A percentile compares a stretch with the other conserved stretches of the same genome.
phyloP scores from a whole-genome alignment of 768 basidiomycete species.

The Suillus americanus region DNA sequence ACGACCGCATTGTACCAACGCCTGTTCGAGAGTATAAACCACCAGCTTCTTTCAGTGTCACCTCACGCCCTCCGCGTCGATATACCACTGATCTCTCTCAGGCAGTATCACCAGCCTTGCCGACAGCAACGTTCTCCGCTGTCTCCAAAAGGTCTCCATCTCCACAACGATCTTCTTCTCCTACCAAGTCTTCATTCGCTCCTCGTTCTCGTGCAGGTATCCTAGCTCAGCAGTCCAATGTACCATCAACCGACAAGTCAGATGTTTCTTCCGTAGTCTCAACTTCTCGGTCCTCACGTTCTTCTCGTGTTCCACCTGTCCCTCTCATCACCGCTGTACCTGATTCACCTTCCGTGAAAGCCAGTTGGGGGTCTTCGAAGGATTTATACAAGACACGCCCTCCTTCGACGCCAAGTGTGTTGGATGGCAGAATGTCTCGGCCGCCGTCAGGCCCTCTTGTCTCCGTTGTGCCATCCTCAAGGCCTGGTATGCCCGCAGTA shows the following conservation, averaged over 20 bases:
- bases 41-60: slow-evolving; percentile 60
- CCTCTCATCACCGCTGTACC: slow-evolving; percentile 33
- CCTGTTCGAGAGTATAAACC: slow-evolving; percentile 57
- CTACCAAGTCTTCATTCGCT: slow-evolving; percentile 14
- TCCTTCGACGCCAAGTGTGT: slow-evolving; percentile 10
- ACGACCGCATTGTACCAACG: slow-evolving; percentile 44
- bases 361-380: slow-evolving; percentile 9
- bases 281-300: slow-evolving; percentile 20
- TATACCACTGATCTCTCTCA: slow-evolving; percentile 24
- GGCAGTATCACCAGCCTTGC: slow-evolving; percentile 7
- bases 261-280: slow-evolving; percentile 26
- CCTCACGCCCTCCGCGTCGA: slow-evolving; percentile 51
- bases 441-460: slow-evolving; percentile 11
- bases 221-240: background rate
- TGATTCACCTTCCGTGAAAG: slow-evolving; percentile 32
- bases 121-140: background rate
- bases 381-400: slow-evolving; percentile 14
- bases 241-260: slow-evolving; percentile 24
- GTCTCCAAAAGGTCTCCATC: slow-evolving; percentile 5
- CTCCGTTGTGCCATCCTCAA: slow-evolving; percentile 10
- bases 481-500: slow-evolving; percentile 8
- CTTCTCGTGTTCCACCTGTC: slow-evolving; percentile 27
- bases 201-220: slow-evolving; percentile 16
- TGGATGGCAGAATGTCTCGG: slow-evolving; percentile 15
- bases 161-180: slow-evolving; percentile 8